Evolutionary conservation across 352 stramenopile species (phyloP), one percentile per base, ranked within the genome.

Genomic region (Globisporangium alternatum): DNA sequence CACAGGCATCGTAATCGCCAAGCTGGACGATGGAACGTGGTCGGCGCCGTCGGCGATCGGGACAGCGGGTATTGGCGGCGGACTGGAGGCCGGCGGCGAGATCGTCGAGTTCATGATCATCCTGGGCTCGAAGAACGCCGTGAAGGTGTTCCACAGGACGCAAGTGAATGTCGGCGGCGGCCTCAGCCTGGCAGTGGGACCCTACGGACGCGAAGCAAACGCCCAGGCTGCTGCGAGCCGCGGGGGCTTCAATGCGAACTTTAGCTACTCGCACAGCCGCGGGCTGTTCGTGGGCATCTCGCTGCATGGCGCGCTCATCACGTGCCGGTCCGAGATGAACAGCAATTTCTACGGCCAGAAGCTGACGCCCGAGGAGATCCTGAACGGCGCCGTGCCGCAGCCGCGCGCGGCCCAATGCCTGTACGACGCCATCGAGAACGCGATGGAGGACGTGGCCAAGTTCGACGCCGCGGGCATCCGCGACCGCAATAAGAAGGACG

Each of bases 91-190:
- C 30, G 94, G 95, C 33, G 93, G 91, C 17, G 92, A 98, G 71
- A 72, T 98, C 15, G 91, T 96, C 12, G 93, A 98, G 77, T 90
- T 98, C 58, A 91, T 98, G 64, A 97, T 98, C 73, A 88, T 98
- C 44, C 78, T 98, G 31, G 97, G 96, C 70, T 98, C 86, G 1
- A 80, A 95, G 28, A 87, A 88, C 28, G 90, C 96, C 0, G 91
- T 98, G 17, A 88, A 97, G 64, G 80, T 98, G 10, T 96, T 98
- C 67, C 86, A 96, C 65, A 70, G 87, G 70, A 86, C 86, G 53
- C 78, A 95, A 53, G 76, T 98, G 30, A 96, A 97, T 57, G 70
- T 98, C n/a, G 95, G 95, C 28, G 92, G 85, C 19, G 93, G 95
- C 1, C 70, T 98, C 28, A 97, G 90, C 39, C 78, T 98, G 8